Conservation (phyloP, 352 stramenopile species). For the Phytophthora cactorum region DNA sequence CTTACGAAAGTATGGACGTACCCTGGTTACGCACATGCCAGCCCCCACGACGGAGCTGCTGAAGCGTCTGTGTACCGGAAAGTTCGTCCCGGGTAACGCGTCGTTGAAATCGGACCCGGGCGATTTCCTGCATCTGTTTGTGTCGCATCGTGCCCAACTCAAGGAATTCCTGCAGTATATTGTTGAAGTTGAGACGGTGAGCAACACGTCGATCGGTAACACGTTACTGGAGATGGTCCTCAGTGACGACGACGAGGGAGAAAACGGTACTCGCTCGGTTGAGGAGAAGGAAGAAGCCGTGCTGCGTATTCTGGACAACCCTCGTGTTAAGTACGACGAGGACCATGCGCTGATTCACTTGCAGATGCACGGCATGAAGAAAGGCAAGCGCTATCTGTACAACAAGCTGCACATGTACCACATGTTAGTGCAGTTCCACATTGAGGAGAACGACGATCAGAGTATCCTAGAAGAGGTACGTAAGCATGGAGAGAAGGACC, state of each 20-base stretch:
- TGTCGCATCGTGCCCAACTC: slow-evolving; percentile 90
- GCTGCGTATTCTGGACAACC: slow-evolving; percentile 90
- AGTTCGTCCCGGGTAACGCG: slow-evolving; percentile 64
- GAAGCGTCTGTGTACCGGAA: slow-evolving; percentile 90
- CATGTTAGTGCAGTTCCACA: slow-evolving; percentile 95
- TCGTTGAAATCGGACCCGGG: slow-evolving; percentile 79
- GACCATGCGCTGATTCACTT: slow-evolving; percentile 94
- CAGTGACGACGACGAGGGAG: slow-evolving; percentile 62
- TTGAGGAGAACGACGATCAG: slow-evolving; percentile 91
- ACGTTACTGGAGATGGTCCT: slow-evolving; percentile 91
- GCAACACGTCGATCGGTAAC: slow-evolving; percentile 90
- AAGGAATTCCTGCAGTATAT: slow-evolving; percentile 92
- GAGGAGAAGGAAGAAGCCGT: slow-evolving; percentile 84
- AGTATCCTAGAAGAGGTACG: slow-evolving; percentile 91
- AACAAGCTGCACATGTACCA: slow-evolving; percentile 95
- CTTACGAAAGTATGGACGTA: slow-evolving; percentile 89
- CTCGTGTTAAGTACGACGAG: slow-evolving; percentile 90
- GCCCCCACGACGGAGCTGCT: slow-evolving; percentile 90
- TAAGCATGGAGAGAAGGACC: slow-evolving; percentile 89
- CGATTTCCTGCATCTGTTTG: slow-evolving; percentile 93
- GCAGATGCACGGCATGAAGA: slow-evolving; percentile 92
- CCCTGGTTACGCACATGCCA: slow-evolving; percentile 87
- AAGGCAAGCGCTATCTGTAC: slow-evolving; percentile 94
- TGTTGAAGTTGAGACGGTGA: slow-evolving; percentile 88
- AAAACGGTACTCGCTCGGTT: slow-evolving; percentile 33